A percentile compares a stretch with the other conserved stretches of the same genome.
These are phyloP conservation scores for Talaromyces marneffei DNA, from an alignment of 2,329 filamentous ascomycete species.

Conservation along the genomic window DNA sequence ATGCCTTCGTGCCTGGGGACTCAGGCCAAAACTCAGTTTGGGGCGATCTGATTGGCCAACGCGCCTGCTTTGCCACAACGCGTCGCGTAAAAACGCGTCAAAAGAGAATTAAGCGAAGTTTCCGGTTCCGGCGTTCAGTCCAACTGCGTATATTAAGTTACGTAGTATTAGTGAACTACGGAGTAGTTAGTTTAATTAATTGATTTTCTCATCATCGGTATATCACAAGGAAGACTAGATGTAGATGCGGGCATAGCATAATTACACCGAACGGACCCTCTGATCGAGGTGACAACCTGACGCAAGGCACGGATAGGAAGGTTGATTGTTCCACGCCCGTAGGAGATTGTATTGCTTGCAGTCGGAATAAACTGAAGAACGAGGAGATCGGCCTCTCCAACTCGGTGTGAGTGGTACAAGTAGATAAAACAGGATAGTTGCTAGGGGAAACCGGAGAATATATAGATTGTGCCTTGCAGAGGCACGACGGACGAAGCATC, in stretches of 20 bases:
- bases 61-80: neutral
- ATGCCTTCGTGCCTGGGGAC: constrained; percentile 10
- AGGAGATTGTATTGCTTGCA: constrained; percentile 12
- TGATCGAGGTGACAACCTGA: neutral
- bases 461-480: constrained; percentile 12
- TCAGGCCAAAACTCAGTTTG: constrained; percentile 1
- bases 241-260: neutral
- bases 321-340: constrained; percentile 6
- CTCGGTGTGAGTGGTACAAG: neutral
- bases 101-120: neutral
- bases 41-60: neutral
- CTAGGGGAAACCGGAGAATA: constrained; percentile 14
- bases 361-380: constrained; percentile 4
- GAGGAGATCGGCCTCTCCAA: neutral
- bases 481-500: constrained; percentile 2
- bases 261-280: neutral
- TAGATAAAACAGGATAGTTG: constrained; percentile 11
- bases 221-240: neutral
- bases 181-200: neutral
- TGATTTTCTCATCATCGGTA: neutral
- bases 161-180: no score
- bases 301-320: constrained; percentile 12
- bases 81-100: constrained; percentile 9
- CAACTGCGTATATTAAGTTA: neutral
- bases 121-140: neutral